A percentile compares a stretch with the other conserved stretches of the same genome.
phyloP scores from a whole-genome alignment of 2,329 filamentous ascomycete genomes.

The Neodidymelliopsis sp. region DNA sequence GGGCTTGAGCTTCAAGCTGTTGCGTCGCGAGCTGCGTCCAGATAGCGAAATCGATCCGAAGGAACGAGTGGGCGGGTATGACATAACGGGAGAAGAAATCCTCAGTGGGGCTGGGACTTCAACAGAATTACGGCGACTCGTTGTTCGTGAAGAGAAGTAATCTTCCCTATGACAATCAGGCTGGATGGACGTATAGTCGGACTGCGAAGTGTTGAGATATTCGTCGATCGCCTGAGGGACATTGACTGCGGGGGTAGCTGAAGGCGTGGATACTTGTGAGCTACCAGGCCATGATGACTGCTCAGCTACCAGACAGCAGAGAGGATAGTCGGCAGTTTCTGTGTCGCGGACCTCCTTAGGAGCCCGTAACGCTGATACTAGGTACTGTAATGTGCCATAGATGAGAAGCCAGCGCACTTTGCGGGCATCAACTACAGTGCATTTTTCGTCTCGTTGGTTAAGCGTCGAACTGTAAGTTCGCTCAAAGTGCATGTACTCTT shows the following conservation, averaged over 20 bases:
- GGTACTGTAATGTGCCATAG: constrained; percentile 76
- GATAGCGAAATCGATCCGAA: constrained; percentile 41
- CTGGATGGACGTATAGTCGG: constrained; percentile 40
- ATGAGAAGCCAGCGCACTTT: constrained; percentile 82
- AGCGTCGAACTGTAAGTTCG: constrained; percentile 61
- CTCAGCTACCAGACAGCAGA: constrained; percentile 57
- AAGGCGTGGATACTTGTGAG: constrained; percentile 23
- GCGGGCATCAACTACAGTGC: constrained; percentile 70
- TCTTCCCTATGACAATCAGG: constrained; percentile 57
- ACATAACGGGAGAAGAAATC: constrained; percentile 41
- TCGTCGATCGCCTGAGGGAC: constrained; percentile 27
- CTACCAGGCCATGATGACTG: constrained; percentile 50
- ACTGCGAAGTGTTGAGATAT: constrained; percentile 19
- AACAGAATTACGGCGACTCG: constrained; percentile 38
- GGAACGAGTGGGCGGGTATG: constrained; percentile 38
- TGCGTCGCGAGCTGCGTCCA: constrained; percentile 36
- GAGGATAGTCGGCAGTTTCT: constrained; percentile 65
- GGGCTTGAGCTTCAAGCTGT: constrained; percentile 35
- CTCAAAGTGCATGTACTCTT: constrained; percentile 75
- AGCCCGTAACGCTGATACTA: constrained; percentile 68
- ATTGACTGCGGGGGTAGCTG: constrained; percentile 17
- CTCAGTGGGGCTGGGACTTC: constrained; percentile 42
- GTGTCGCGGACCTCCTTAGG: constrained; percentile 68
- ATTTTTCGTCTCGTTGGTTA: constrained; percentile 63
- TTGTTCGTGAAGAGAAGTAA: constrained; percentile 39